Percentiles rank a stretch among this genome's conserved stretches.
phyloP scores from a whole-genome alignment of 495 filamentous ascomycete genomes.

The Choiromyces venosus region DNA sequence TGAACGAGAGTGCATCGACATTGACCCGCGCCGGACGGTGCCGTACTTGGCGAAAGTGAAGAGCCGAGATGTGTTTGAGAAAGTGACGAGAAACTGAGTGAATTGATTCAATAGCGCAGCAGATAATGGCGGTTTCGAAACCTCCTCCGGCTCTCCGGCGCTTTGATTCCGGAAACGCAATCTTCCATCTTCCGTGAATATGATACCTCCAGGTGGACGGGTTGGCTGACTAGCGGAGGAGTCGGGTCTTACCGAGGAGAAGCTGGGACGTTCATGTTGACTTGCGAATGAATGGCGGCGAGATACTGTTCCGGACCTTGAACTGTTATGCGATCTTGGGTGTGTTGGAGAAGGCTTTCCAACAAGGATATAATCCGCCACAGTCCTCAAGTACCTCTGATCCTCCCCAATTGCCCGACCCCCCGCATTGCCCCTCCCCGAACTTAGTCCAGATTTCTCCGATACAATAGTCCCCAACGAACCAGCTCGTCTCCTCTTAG shows the following conservation, averaged over 20 bases:
- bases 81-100: constrained; percentile 13
- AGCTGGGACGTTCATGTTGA: constrained; percentile 16
- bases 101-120: constrained; percentile 14
- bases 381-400: neutral
- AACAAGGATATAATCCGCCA: neutral
- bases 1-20: constrained; percentile 8
- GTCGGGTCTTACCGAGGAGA: constrained; percentile 6
- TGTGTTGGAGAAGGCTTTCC: neutral
- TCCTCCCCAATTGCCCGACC: neutral
- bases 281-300: constrained; percentile 36
- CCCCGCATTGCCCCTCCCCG: neutral
- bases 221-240: neutral
- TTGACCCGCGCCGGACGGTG: constrained; percentile 12
- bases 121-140: neutral
- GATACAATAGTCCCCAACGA: neutral
- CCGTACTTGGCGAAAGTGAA: constrained; percentile 33
- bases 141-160: neutral
- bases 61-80: constrained; percentile 21
- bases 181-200: neutral
- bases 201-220: neutral
- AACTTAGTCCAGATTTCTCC: neutral
- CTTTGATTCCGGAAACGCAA: neutral
- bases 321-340: neutral
- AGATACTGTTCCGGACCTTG: constrained; percentile 10
- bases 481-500: neutral